Conservation (phyloP, 805 yeast genomes). For the Wickerhamiella galacta region DNA sequence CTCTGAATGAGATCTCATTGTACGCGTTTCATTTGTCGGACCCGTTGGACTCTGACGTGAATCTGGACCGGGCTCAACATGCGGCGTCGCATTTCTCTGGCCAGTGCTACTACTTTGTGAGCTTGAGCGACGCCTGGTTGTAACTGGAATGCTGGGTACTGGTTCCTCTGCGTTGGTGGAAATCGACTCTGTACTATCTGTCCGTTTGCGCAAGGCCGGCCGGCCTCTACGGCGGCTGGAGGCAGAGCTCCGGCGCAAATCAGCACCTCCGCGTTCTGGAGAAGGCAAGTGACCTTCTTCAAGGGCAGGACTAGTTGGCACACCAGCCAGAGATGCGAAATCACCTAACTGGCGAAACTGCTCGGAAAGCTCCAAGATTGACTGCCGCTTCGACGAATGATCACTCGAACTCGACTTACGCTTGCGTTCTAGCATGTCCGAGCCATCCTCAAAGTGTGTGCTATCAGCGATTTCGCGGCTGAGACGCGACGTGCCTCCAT, state of each 20-base stretch:
- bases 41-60: no score
- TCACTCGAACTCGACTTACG: constrained; percentile 12
- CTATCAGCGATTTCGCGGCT: constrained; percentile 21
- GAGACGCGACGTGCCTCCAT: constrained; percentile 21
- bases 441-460: constrained; percentile 20
- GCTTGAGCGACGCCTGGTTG: no score
- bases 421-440: constrained; percentile 18
- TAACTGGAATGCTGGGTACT: no score
- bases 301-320: not conserved
- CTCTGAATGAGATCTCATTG: no score
- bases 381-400: constrained; percentile 11
- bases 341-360: constrained; percentile 62
- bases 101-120: no score
- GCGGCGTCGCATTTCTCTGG: no score
- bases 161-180: no score
- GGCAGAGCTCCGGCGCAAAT: constrained; percentile 1
- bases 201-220: no score
- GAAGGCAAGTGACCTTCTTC: not conserved
- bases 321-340: constrained; percentile 23
- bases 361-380: constrained; percentile 30
- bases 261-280: constrained; percentile 1
- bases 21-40: no score
- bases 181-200: no score
- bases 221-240: constrained; percentile 2
- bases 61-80: no score